Percentiles rank a stretch among this genome's conserved stretches.
Conservation (phyloP, 331 rosid genomes). For the Pyrus hybrid region DNA sequence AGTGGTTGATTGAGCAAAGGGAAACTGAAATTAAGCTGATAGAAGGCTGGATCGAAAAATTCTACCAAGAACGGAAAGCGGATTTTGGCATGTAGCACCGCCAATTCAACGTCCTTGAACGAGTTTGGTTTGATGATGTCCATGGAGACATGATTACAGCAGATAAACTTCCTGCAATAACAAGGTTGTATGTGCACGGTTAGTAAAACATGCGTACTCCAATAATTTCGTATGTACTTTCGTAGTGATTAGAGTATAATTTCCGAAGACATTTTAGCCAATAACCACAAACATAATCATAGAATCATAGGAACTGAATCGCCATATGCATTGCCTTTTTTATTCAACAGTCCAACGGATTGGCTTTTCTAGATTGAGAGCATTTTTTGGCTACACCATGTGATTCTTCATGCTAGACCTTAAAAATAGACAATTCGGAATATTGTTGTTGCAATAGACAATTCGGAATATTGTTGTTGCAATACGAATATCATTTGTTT, state of each 20-base stretch:
- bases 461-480: no score
- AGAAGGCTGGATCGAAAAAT: slow-evolving; percentile 53
- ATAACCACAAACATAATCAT: no score
- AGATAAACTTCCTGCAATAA: not conserved
- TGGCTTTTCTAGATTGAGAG: not conserved
- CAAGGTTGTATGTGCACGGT: not conserved
- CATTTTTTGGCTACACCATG: not conserved
- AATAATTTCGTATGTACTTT: not conserved
- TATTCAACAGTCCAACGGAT: not conserved
- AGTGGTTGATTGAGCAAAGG: slow-evolving; percentile 74
- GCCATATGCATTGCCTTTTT: not conserved
- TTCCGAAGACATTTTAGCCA: not conserved
- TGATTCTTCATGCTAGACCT: not conserved
- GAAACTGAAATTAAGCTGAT: slow-evolving; percentile 53
- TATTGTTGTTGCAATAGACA: no score
- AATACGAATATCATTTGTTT: no score
- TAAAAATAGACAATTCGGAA: no score
- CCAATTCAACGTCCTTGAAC: not conserved
- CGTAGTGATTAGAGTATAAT: not conserved
- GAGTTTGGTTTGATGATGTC: not conserved
- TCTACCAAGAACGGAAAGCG: slow-evolving; percentile 25
- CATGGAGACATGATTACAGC: not conserved
- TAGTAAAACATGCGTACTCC: not conserved
- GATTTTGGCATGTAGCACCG: slow-evolving; percentile 20
- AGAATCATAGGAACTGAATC: no score